Percentiles rank a stretch among this genome's conserved stretches.
Evolutionary conservation across 1,284 basidiomycete genomes (phyloP).

Genomic region (Mycosarcoma mackinlayi): DNA sequence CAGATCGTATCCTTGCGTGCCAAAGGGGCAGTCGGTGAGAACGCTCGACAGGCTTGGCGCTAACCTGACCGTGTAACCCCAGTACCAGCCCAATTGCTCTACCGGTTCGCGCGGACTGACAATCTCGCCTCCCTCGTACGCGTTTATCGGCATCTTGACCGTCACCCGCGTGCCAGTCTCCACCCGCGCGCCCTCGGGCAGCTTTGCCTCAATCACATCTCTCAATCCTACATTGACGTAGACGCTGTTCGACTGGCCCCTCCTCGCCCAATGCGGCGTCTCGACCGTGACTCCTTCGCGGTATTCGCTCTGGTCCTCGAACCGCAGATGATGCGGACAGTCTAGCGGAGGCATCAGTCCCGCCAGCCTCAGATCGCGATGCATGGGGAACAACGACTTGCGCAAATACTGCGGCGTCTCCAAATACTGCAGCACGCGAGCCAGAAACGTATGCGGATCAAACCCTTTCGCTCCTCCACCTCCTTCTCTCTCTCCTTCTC

Average conservation of each 20-base stretch:
- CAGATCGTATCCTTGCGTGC: constrained; percentile 55
- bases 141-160: constrained; percentile 45
- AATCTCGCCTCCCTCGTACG: constrained; percentile 22
- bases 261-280: constrained; percentile 36
- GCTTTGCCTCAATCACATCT: constrained; percentile 51
- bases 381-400: constrained; percentile 66
- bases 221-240: constrained; percentile 62
- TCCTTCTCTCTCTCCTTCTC: neutral
- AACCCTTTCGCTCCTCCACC: constrained; percentile 22
- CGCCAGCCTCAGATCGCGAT: constrained; percentile 64
- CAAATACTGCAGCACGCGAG: constrained; percentile 65
- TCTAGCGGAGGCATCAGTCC: constrained; percentile 67
- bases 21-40: constrained; percentile 39
- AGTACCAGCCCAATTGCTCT: constrained; percentile 58
- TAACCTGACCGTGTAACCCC: constrained; percentile 66
- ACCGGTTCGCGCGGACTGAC: constrained; percentile 63
- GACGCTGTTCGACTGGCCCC: constrained; percentile 14
- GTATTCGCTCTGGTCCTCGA: constrained; percentile 60
- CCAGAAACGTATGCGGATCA: constrained; percentile 61
- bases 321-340: constrained; percentile 66
- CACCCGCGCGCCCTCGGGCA: constrained; percentile 11
- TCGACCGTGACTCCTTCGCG: constrained; percentile 63
- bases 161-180: constrained; percentile 59
- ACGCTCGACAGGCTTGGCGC: constrained; percentile 50
- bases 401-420: constrained; percentile 69